Conservation (phyloP, 2,329 filamentous ascomycete genomes). For the Epicoccum nigrum region DNA sequence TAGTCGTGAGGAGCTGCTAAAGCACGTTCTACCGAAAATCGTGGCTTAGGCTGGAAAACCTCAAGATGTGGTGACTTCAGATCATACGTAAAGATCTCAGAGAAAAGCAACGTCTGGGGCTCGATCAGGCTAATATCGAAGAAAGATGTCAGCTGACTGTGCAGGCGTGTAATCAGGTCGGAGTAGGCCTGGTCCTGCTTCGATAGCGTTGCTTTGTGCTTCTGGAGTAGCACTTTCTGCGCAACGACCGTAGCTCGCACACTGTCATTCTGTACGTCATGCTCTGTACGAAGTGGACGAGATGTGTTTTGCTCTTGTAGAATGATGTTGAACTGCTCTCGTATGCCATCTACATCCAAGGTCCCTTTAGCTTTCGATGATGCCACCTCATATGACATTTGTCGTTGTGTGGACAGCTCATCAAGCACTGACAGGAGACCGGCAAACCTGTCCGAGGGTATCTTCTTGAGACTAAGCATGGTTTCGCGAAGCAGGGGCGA, state of each 20-base stretch:
- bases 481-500: constrained; percentile 61
- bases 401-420: not conserved
- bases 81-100: constrained; percentile 80
- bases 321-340: constrained; percentile 45
- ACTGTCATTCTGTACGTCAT: constrained; percentile 72
- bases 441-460: constrained; percentile 61
- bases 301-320: constrained; percentile 30
- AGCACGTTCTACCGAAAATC: constrained; percentile 72
- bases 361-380: constrained; percentile 24
- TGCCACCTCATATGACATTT: constrained; percentile 1
- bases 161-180: constrained; percentile 64
- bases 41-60: constrained; percentile 76
- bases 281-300: constrained; percentile 70
- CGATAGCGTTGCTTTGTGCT: constrained; percentile 72
- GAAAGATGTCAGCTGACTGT: constrained; percentile 57
- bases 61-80: constrained; percentile 71
- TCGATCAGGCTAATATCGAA: constrained; percentile 55
- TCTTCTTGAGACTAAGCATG: constrained; percentile 65
- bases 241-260: constrained; percentile 79
- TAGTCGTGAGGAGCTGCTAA: constrained; percentile 78
- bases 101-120: constrained; percentile 63
- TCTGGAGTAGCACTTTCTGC: constrained; percentile 80
- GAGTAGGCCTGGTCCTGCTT: constrained; percentile 75
- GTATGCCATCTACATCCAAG: constrained; percentile 26
- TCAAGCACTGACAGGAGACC: constrained; percentile 51